Evolutionary conservation across 371 early-diverging fungal genomes (phyloP).

Genomic region (Rhizomucor pusillus): DNA sequence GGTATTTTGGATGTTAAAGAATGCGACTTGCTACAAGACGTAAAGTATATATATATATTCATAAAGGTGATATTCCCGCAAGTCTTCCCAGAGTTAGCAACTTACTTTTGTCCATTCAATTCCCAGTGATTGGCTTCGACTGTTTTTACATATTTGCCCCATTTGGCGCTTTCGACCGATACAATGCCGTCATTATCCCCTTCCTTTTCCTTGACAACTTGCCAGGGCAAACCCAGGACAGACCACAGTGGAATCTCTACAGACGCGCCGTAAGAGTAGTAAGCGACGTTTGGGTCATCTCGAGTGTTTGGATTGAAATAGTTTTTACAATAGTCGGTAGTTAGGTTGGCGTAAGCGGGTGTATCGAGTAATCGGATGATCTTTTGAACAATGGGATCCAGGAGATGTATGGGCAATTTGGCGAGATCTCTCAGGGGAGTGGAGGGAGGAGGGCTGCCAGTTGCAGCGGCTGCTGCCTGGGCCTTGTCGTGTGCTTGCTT

Average conservation of each 20-base stretch:
- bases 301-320: constrained; percentile 87
- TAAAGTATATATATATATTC: not conserved
- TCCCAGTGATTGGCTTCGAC: constrained; percentile 86
- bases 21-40: not conserved
- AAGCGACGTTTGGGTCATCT: constrained; percentile 70
- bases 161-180: constrained; percentile 70
- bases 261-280: constrained; percentile 78
- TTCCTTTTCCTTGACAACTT: constrained; percentile 71
- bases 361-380: constrained; percentile 64
- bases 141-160: constrained; percentile 84
- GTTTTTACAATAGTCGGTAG: constrained; percentile 77
- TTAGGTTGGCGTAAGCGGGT: constrained; percentile 88
- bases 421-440: constrained; percentile 10
- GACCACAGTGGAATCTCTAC: constrained; percentile 52
- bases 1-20: not conserved
- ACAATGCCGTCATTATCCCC: constrained; percentile 95
- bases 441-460: not conserved
- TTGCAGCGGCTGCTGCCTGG: constrained; percentile 11
- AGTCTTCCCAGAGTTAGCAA: not conserved
- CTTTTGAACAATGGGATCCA: constrained; percentile 16
- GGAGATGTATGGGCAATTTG: constrained; percentile 9
- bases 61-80: too few species aligned
- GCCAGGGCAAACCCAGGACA: constrained; percentile 63
- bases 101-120: constrained; percentile 52
- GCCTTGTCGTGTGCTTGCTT: constrained; percentile 16